These are phyloP conservation scores for Chamaecrista fasciculata DNA, from an alignment of 306 rosid species.

Conservation along the genomic window DNA sequence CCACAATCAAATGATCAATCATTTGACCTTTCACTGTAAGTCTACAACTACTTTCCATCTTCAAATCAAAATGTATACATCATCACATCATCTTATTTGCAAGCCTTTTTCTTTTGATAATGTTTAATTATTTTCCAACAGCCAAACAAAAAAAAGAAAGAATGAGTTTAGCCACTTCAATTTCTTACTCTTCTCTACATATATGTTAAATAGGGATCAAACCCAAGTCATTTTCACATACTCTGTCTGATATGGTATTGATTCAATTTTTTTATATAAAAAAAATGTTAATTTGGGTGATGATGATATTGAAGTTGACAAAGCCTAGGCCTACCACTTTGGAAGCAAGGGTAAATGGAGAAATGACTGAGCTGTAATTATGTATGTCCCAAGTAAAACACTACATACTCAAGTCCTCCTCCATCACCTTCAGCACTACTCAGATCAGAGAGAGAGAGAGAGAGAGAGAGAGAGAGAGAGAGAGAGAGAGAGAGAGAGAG, in stretches of 20 bases:
- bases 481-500: neutral
- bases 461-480: too few relatives aligned
- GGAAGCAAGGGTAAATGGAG: constrained; percentile 35
- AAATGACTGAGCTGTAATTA: constrained; percentile 23
- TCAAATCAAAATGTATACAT: neutral
- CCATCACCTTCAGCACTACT: neutral
- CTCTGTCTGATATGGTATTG: too few relatives aligned
- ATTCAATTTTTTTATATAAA: too few relatives aligned
- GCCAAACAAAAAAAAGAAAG: too few relatives aligned
- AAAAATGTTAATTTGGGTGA: constrained; percentile 29
- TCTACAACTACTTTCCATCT: constrained; percentile 10
- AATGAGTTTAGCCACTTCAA: too few relatives aligned
- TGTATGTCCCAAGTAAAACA: constrained; percentile 18
- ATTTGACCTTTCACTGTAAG: constrained; percentile 25
- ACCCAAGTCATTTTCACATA: too few relatives aligned
- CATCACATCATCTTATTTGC: too few relatives aligned
- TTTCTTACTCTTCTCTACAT: too few relatives aligned
- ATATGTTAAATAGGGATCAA: too few relatives aligned
- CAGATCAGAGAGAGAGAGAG: too few relatives aligned
- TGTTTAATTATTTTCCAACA: constrained; percentile 22
- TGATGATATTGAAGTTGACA: constrained; percentile 26
- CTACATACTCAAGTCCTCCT: constrained; percentile 24
- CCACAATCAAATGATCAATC: neutral
- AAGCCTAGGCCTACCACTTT: constrained; percentile 28
- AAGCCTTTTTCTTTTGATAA: neutral